phyloP scores from a whole-genome alignment of 176 grass and related monocot genomes.

The Oryza meridionalis region DNA sequence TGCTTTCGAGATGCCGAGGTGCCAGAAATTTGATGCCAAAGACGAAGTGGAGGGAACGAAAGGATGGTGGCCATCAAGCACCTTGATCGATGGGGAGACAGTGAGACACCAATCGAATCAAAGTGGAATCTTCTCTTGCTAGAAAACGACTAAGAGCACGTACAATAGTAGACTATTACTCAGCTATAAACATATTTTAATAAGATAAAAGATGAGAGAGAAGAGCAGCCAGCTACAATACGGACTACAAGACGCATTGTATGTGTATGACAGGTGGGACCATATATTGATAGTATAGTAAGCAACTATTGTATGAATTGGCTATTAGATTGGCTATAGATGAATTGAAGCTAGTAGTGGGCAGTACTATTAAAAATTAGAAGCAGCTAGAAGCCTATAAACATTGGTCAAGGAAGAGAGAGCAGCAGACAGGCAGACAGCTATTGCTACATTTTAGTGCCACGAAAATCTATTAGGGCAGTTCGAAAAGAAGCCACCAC shows the following conservation, averaged over 20 bases:
- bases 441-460: not conserved
- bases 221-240: no score
- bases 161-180: no score
- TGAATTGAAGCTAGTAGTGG: no score
- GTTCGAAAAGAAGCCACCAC: no score
- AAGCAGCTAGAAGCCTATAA: slow-evolving; percentile 5
- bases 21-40: slow-evolving; percentile 15
- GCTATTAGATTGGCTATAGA: no score
- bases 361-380: slow-evolving; percentile 6
- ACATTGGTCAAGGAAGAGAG: not conserved
- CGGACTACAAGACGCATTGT: no score
- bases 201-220: no score
- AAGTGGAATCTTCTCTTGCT: slow-evolving; percentile 35
- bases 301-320: no score
- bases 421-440: not conserved
- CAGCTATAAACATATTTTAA: no score
- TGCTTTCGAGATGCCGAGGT: not conserved
- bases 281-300: no score
- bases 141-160: slow-evolving; percentile 28
- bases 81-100: slow-evolving; percentile 8
- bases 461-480: not conserved
- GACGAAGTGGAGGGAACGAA: not conserved
- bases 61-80: slow-evolving; percentile 48
- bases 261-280: no score
- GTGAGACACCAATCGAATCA: slow-evolving; percentile 27